Percentiles rank a stretch among this genome's conserved stretches.
These are phyloP conservation scores for Pyricularia sp. DNA, from an alignment of 2,329 filamentous ascomycete genomes.

Conservation along the genomic window DNA sequence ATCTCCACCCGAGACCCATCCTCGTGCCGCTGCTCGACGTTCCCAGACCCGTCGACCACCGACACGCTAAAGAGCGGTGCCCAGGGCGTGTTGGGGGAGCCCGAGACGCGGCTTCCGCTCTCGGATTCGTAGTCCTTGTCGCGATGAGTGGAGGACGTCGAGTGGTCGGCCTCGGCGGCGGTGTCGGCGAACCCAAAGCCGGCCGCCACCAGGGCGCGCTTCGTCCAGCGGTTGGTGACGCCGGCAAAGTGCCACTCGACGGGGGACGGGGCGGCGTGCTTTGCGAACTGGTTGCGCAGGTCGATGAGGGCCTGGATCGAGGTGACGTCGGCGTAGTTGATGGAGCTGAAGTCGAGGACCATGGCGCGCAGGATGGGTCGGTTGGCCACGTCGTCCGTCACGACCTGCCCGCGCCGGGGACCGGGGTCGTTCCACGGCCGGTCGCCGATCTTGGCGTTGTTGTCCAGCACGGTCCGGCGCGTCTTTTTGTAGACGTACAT, in stretches of 20 bases:
- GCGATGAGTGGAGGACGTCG: too few relatives aligned
- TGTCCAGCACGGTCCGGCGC: conserved; percentile 23
- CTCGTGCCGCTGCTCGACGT: not conserved
- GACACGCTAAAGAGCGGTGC: conserved; percentile 3
- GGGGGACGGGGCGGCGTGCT: conserved; percentile 63
- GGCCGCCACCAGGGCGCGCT: conserved; percentile 72
- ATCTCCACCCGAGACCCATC: not conserved
- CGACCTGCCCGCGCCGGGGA: conserved; percentile 20
- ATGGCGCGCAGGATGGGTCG: conserved; percentile 38
- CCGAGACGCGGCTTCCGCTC: not conserved
- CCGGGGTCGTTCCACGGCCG: conserved; percentile 43
- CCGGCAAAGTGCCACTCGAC: conserved; percentile 96
- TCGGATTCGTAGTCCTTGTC: conserved; percentile 1
- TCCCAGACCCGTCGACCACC: not conserved
- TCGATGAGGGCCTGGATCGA: conserved; percentile 89
- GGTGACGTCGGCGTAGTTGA: conserved; percentile 89
- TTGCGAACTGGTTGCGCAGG: conserved; percentile 84
- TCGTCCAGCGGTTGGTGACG: conserved; percentile 90
- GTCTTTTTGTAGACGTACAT: conserved; percentile 27
- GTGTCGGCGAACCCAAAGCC: conserved; percentile 52
- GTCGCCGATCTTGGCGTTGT: conserved; percentile 23
- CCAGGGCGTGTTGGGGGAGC: not conserved
- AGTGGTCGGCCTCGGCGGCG: not conserved
- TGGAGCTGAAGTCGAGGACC: conserved; percentile 84
- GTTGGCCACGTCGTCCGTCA: not conserved